Conservation (phyloP, 371 early-diverging fungal species). For the Mucor saturninus region DNA sequence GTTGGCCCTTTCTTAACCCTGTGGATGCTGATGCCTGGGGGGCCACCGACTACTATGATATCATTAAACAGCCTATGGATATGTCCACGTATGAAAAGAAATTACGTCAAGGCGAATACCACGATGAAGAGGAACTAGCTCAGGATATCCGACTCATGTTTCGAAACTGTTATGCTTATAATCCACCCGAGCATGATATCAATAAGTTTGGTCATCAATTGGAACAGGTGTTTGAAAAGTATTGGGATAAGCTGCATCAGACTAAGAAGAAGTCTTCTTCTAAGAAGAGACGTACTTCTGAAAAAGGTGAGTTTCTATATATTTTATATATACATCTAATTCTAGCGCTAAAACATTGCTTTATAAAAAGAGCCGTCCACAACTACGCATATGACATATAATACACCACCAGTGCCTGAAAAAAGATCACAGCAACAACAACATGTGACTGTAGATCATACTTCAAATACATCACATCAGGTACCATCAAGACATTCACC, state of each 20-base stretch:
- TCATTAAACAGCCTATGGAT: slow-evolving; percentile 98
- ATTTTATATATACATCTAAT: no score
- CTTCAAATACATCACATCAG: background rate
- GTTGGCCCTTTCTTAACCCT: slow-evolving; percentile 75
- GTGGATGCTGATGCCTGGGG: slow-evolving; percentile 90
- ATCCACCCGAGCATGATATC: slow-evolving; percentile 74
- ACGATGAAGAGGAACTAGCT: slow-evolving; percentile 50
- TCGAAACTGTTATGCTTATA: slow-evolving; percentile 93
- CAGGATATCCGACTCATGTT: slow-evolving; percentile 73
- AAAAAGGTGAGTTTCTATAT: background rate
- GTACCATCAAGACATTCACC: background rate
- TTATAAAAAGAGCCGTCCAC: no score
- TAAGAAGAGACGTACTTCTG: slow-evolving; percentile 13
- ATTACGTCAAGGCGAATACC: slow-evolving; percentile 62
- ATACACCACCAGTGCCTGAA: no score
- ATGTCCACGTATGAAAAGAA: slow-evolving; percentile 85
- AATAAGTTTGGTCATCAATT: slow-evolving; percentile 63
- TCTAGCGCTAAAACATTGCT: no score
- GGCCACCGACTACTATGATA: slow-evolving; percentile 86
- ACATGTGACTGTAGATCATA: background rate
- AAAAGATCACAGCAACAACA: no score
- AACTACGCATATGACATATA: no score
- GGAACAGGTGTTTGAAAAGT: slow-evolving; percentile 58
- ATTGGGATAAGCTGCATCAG: slow-evolving; percentile 66
- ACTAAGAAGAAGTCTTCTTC: slow-evolving; percentile 10